Conservation (phyloP, 1,284 basidiomycete species). For the Moniliophthora roreri region DNA sequence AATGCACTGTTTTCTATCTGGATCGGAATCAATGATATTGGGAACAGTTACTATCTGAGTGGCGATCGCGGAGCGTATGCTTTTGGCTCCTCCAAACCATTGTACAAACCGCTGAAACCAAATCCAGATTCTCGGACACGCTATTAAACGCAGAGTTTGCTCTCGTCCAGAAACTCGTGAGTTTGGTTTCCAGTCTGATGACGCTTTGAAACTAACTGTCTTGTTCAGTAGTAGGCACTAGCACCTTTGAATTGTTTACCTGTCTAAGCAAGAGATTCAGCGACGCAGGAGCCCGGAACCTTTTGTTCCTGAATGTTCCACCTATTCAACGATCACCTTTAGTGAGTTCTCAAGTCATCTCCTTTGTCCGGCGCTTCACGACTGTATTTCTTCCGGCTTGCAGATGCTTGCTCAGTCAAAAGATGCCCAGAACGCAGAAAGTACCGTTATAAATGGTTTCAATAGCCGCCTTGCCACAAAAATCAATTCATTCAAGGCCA, state of each 20-base stretch:
- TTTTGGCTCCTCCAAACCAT: too few species aligned
- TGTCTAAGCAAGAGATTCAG: neutral
- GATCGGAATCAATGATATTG: conserved; percentile 65
- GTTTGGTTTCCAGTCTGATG: conserved; percentile 18
- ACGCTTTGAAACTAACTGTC: neutral
- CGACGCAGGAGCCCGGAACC: conserved; percentile 52
- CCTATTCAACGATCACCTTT: conserved; percentile 53
- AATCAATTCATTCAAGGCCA: conserved; percentile 37
- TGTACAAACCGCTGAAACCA: neutral
- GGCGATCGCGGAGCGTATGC: conserved; percentile 50
- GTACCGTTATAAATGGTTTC: conserved; percentile 49
- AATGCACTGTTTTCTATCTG: conserved; percentile 57
- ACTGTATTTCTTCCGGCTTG: neutral
- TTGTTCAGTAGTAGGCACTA: conserved; percentile 11
- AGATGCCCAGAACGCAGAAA: conserved; percentile 33
- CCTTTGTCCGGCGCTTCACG: neutral
- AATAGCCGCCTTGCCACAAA: conserved; percentile 47
- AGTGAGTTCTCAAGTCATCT: conserved; percentile 27
- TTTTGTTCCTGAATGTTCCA: conserved; percentile 61
- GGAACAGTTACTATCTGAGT: conserved; percentile 45
- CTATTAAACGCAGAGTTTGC: conserved; percentile 54
- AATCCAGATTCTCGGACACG: conserved; percentile 44
- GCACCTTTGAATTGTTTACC: neutral
- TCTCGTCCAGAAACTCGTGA: conserved; percentile 52
- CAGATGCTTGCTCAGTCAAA: conserved; percentile 50